A percentile compares a stretch with the other conserved stretches of the same genome.
These are phyloP conservation scores for Geum urbanum DNA, from an alignment of 306 rosid genomes.

Conservation along the genomic window DNA sequence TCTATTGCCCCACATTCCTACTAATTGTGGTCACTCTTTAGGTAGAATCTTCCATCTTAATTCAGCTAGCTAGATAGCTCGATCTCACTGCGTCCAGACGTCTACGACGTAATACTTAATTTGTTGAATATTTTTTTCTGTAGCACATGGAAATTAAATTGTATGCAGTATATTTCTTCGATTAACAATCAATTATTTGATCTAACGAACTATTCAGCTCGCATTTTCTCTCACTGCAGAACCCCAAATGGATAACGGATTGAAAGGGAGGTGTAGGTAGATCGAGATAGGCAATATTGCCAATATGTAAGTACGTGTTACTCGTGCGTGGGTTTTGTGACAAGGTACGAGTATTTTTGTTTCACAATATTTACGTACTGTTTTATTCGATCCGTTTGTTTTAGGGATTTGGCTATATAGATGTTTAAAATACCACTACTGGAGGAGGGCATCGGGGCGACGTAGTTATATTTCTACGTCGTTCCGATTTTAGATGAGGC, in stretches of 20 bases:
- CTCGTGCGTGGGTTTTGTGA: background rate
- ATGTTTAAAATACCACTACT: background rate
- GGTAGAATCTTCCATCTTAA: background rate
- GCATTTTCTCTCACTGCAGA: background rate
- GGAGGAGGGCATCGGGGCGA: too few relatives aligned
- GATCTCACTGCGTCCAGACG: background rate
- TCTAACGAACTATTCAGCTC: constrained; percentile 15
- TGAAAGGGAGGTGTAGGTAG: background rate
- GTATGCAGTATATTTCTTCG: background rate
- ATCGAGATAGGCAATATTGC: background rate
- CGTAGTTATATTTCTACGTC: too few relatives aligned
- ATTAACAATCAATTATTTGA: constrained; percentile 6
- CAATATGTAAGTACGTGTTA: background rate
- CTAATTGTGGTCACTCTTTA: background rate
- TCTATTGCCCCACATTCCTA: background rate
- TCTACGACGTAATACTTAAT: too few relatives aligned
- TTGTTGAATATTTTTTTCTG: too few relatives aligned
- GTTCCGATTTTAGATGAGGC: too few relatives aligned
- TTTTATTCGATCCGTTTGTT: background rate
- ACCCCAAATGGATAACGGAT: background rate
- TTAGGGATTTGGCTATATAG: background rate
- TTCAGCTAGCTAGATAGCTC: background rate
- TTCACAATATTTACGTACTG: background rate
- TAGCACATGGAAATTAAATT: background rate
- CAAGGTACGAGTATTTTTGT: background rate